phyloP scores from a whole-genome alignment of 2,329 filamentous ascomycete species.

The Drechslerella coelobrocha region DNA sequence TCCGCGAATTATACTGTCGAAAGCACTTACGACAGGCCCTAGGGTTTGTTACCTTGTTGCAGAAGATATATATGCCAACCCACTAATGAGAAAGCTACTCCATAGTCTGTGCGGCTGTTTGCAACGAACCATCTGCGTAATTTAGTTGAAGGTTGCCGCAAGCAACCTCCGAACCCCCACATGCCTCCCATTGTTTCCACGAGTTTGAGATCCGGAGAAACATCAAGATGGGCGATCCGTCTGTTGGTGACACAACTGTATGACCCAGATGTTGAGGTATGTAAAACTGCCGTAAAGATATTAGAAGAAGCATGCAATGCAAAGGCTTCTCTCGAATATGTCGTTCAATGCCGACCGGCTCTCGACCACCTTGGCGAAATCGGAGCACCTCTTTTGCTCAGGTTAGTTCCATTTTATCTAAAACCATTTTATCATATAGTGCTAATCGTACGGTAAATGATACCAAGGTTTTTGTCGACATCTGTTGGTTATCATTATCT shows the following conservation, averaged over 20 bases:
- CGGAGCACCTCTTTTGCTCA: conserved; percentile 85
- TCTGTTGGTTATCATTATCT: conserved; percentile 98
- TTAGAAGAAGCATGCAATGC: conserved; percentile 96
- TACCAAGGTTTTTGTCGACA: conserved; percentile 76
- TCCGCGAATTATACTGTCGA: conserved; percentile 88
- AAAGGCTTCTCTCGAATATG: conserved; percentile 87
- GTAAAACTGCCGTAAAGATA: conserved; percentile 94
- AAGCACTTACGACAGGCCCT: conserved; percentile 87
- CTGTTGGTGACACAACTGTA: conserved; percentile 98
- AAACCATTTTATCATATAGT: not conserved
- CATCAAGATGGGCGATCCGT: conserved; percentile 92
- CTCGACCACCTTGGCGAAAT: conserved; percentile 96
- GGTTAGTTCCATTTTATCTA: conserved; percentile 57
- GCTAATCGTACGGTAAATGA: conserved; percentile 3
- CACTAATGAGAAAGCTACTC: not conserved
- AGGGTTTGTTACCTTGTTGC: conserved; percentile 63
- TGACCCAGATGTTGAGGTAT: conserved; percentile 95
- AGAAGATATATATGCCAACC: not conserved
- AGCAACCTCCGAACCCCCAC: conserved; percentile 58
- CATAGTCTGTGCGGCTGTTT: conserved; percentile 53
- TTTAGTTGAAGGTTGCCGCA: conserved; percentile 57
- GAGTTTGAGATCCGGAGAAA: conserved; percentile 59
- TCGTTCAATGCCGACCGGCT: conserved; percentile 92
- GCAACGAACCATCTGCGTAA: conserved; percentile 54
- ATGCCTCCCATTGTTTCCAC: conserved; percentile 56